A percentile compares a stretch with the other conserved stretches of the same genome.
Conservation (phyloP, 192 early-diverging fungal species). For the Umbelopsis vinacea region DNA sequence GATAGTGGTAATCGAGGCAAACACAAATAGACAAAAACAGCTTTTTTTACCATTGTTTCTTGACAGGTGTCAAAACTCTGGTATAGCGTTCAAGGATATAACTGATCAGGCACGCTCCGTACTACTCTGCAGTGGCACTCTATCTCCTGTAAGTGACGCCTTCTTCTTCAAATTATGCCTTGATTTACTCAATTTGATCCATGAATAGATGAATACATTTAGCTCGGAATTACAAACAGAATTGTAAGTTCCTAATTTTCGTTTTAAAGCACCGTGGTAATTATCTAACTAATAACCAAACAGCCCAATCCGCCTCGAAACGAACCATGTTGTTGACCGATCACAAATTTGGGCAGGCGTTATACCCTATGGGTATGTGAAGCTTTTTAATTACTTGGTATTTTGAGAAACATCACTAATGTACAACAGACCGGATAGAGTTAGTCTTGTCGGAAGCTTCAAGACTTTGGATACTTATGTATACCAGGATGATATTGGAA, state of each 20-base stretch:
- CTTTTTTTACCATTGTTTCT: background rate
- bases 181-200: background rate
- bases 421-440: slow-evolving; percentile 38
- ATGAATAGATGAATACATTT: slow-evolving; percentile 51
- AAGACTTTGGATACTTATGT: slow-evolving; percentile 39
- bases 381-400: background rate
- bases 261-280: too few species aligned
- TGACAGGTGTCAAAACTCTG: slow-evolving; percentile 50
- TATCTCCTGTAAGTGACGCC: slow-evolving; percentile 55
- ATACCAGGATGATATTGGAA: slow-evolving; percentile 61
- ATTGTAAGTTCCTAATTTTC: slow-evolving; percentile 36
- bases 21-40: too few species aligned
- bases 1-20: background rate
- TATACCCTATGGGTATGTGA: slow-evolving; percentile 48
- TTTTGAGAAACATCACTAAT: background rate
- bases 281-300: background rate
- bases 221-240: slow-evolving; percentile 57
- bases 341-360: slow-evolving; percentile 62
- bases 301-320: slow-evolving; percentile 52
- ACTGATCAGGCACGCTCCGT: slow-evolving; percentile 50
- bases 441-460: slow-evolving; percentile 50
- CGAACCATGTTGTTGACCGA: slow-evolving; percentile 69
- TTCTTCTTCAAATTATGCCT: background rate
- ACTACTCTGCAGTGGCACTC: slow-evolving; percentile 67
- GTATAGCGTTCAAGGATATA: slow-evolving; percentile 48